Conservation (phyloP, 202 grass and related monocot genomes). For the Setaria viridis region DNA sequence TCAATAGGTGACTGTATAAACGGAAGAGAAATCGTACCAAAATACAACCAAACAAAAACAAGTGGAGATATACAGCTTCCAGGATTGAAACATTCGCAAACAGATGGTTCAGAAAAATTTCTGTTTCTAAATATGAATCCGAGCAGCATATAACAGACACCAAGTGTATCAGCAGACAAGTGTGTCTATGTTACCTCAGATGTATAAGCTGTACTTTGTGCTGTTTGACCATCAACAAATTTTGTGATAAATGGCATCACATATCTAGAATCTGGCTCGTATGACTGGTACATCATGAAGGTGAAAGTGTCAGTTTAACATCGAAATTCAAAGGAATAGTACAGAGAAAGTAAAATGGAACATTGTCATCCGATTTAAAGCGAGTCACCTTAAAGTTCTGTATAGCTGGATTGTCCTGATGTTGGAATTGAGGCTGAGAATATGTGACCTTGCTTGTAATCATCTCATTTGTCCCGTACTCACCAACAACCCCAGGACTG, state of each 20-base stretch:
- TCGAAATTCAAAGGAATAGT: neutral
- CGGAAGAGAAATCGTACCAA: neutral
- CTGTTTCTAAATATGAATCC: slow-evolving; percentile 26
- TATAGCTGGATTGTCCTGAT: slow-evolving; percentile 41
- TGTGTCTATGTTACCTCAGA: slow-evolving; percentile 50
- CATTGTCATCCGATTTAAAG: neutral
- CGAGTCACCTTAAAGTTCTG: slow-evolving; percentile 51
- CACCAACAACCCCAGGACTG: slow-evolving; percentile 44
- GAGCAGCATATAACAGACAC: neutral
- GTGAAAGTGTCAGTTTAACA: slow-evolving; percentile 3
- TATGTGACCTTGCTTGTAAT: slow-evolving; percentile 52
- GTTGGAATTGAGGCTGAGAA: slow-evolving; percentile 47
- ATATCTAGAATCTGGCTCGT: slow-evolving; percentile 50
- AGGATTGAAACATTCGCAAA: slow-evolving; percentile 17
- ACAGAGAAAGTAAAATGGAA: slow-evolving; percentile 28
- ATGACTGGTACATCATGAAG: slow-evolving; percentile 52
- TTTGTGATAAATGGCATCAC: slow-evolving; percentile 53
- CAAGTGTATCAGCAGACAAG: slow-evolving; percentile 17
- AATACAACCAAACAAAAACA: slow-evolving; percentile 2
- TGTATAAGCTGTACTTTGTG: slow-evolving; percentile 47
- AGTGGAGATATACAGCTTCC: neutral
- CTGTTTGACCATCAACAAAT: slow-evolving; percentile 42
- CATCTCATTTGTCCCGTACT: slow-evolving; percentile 47
- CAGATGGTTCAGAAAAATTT: neutral
- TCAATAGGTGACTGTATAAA: neutral